Base-by-base conservation (phyloP, 805 yeast species). In the Kluyveromyces nonfermentans region DNA sequence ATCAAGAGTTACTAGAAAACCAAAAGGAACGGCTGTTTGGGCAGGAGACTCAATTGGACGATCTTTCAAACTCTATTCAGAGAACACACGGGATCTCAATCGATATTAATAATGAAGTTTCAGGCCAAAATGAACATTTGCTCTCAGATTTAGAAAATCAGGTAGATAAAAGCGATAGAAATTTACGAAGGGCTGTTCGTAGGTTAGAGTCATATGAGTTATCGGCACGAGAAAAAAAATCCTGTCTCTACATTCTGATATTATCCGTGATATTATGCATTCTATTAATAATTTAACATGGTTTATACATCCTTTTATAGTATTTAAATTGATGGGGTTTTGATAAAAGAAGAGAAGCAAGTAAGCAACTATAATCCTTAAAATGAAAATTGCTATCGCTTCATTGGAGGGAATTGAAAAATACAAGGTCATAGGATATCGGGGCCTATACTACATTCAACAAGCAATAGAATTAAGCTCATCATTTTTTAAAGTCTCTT, bases 101-200 rank as follows among this genome's bases (percentile, higher is more conserved):
- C 8, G 67, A 62, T 28, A 76, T 77, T 10, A 66, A 74, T 45
- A 62, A 60, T 5, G 82, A 77, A 48, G 53, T 76, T 8, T 63
- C 60, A 10, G 71, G 70, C 4, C 81, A 77, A 40, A 64, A 75
- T 54, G 70, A 69, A 19, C 49, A 49, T 7, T 48, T 76, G 14
- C 51, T 77, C 21, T 68, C 68, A 28, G 82, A 77, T 50, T 53
- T 77, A 33, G 82, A 77, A 48, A 55, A 57, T 19, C 71, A 72
- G 34, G 57, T 77, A 16, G 72, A 69, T 39, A 50, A 59, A 28
- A 64, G 72, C n/a, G 71, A 69, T 20, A 53, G 64, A 31, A 64
- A 68, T 32, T 52, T 77, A 12, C 50, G 55, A 2, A 56, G 69
- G 28, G 79, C 80, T 0, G 62, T 62, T 34, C 56, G 56, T 31